These are phyloP conservation scores for Oxyria digyna DNA, from an alignment of 148 eudicot genomes.

Conservation along the genomic window DNA sequence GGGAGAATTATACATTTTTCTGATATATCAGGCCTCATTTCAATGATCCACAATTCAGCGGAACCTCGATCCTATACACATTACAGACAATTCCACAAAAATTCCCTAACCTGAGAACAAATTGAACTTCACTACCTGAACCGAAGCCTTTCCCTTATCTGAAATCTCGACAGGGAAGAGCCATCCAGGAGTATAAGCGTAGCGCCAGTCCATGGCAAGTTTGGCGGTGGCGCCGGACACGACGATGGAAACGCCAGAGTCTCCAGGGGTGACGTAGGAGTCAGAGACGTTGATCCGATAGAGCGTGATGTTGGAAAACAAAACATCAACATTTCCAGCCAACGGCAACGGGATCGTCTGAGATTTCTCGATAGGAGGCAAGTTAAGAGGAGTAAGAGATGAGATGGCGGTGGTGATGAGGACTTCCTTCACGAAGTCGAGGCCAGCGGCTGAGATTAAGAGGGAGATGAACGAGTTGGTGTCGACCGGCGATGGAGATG, in stretches of 20 bases:
- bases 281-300: conserved; percentile 28
- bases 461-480: conserved; percentile 38
- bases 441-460: conserved; percentile 49
- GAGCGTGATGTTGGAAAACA: conserved; percentile 46
- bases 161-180: conserved; percentile 31
- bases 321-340: conserved; percentile 40
- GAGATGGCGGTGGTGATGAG: conserved; percentile 50
- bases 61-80: neutral
- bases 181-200: conserved; percentile 47
- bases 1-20: neutral
- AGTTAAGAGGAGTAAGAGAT: conserved; percentile 43
- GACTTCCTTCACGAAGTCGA: conserved; percentile 53
- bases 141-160: conserved; percentile 64
- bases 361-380: conserved; percentile 40
- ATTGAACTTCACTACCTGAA: conserved; percentile 35
- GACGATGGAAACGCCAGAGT: conserved; percentile 38
- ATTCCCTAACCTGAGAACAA: neutral
- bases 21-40: neutral
- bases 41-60: neutral
- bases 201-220: conserved; percentile 63
- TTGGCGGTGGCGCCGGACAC: conserved; percentile 57
- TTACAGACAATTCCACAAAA: neutral
- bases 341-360: conserved; percentile 61
- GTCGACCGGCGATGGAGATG: conserved; percentile 15
- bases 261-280: conserved; percentile 41